Conservation (phyloP, 768 basidiomycete species). For the Phallus indusiatus region DNA sequence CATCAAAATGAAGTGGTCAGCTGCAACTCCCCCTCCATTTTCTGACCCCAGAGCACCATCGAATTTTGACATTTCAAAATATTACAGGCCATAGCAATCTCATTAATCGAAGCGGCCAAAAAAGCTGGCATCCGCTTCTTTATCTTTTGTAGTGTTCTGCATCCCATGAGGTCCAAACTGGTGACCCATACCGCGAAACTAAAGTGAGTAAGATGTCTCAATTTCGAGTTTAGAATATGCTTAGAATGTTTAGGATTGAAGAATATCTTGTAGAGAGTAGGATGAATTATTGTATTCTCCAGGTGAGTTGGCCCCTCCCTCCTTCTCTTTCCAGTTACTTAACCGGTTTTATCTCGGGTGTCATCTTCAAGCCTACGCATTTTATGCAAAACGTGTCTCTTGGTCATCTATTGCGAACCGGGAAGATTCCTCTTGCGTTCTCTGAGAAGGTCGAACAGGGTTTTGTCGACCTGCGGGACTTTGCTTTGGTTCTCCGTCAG, state of each 20-base stretch:
- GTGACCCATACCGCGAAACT: conserved; percentile 21
- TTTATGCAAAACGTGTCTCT: conserved; percentile 5
- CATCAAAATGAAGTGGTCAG: conserved; percentile 21
- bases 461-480: conserved; percentile 25
- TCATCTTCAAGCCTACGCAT: background rate
- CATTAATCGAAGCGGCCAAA: conserved; percentile 24
- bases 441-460: conserved; percentile 21
- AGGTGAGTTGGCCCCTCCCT: conserved; percentile 13
- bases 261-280: conserved; percentile 29
- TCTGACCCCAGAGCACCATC: background rate
- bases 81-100: conserved; percentile 20
- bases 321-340: background rate
- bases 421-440: conserved; percentile 17
- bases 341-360: background rate
- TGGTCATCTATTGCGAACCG: background rate
- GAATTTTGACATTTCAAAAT: background rate
- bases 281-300: conserved; percentile 27
- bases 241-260: conserved; percentile 13
- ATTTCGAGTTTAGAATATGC: background rate
- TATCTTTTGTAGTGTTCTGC: conserved; percentile 26
- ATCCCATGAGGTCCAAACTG: conserved; percentile 21
- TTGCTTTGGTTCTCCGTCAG: conserved; percentile 19
- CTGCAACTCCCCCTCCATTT: conserved; percentile 22
- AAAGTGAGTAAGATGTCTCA: conserved; percentile 8
- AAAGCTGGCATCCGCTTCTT: conserved; percentile 24